Percentiles rank a stretch among this genome's conserved stretches.
Evolutionary conservation across 1,284 basidiomycete genomes (phyloP).

Genomic region (Psilocybe mexicana): DNA sequence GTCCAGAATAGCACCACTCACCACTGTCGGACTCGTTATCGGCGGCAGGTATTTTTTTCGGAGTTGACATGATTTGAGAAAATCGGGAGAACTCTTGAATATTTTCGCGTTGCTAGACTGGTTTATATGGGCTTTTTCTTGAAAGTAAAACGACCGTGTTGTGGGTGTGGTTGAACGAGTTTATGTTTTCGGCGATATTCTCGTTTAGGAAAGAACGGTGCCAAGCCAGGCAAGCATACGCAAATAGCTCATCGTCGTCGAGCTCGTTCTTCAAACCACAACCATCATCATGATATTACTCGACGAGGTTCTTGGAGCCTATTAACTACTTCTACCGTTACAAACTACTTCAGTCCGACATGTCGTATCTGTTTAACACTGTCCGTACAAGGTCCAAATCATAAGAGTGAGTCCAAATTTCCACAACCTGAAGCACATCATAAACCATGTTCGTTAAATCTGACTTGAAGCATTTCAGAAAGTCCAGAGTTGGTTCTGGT

Average conservation of each 20-base stretch:
- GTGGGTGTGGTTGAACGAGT: neutral
- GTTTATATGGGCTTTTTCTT: neutral
- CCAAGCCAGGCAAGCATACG: neutral
- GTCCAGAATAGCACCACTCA: slow-evolving; percentile 19
- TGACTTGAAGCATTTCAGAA: neutral
- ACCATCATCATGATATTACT: no score
- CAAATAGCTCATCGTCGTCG: no score
- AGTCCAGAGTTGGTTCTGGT: slow-evolving; percentile 30
- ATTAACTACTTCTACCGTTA: no score
- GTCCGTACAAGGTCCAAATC: neutral
- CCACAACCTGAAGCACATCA: no score
- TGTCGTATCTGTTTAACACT: no score
- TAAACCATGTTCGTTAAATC: no score
- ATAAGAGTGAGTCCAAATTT: neutral
- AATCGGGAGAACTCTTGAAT: neutral
- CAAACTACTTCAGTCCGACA: no score
- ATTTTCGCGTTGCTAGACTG: neutral
- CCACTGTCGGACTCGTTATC: slow-evolving; percentile 19
- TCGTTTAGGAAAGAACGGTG: neutral
- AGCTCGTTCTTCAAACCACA: no score
- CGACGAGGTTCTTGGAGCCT: no score
- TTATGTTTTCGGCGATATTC: neutral
- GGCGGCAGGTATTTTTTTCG: neutral
- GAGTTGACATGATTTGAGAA: neutral
- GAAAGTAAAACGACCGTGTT: neutral